Evolutionary conservation across 345 rosid genomes (phyloP), one percentile per base, ranked within the genome.

Genomic region (Erucastrum elatum): DNA sequence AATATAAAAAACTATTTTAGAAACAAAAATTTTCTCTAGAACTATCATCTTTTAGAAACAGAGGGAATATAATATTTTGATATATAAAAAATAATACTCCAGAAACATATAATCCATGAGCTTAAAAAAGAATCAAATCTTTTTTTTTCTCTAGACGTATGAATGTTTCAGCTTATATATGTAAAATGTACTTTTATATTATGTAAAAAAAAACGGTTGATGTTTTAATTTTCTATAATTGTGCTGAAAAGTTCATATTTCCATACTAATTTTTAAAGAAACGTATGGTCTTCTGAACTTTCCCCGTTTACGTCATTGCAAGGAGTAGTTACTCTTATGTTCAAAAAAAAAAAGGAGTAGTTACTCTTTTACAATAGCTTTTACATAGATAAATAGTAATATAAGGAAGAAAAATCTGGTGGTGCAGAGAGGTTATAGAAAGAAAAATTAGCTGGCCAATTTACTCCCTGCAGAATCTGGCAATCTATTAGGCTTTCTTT

Each of bases 381-480:
- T 70, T 15, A 27, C 11, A 27, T 71, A 64, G 49, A 15, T 7
- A 68, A 44, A 33, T 31, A 70, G 4, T 61, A 61, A 44, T 64
- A 60, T 2, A 31, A 37, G 8, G 39, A 51, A 66, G 16, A 41
- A 73, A 79, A 46, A 67, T 68, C 46, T 68, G 26, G 77, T 59
- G 64, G 69, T 67, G 74, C 74, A 79, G 56, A 78, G 74, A 73
- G 65, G 74, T 55, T 69, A 79, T 51, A 79, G 69, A 34, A 73
- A 73, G 82, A 64, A 73, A 72, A 44, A 74, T 8, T 79, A 80
- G 83, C 72, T 80, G 79, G 83, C 79, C 79, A 80, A 80, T 80
- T 80, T 69, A 80, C 74, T 80, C 75, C 67, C 79, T 75, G 83
- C 79, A 75, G 79, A 80, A 74, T 80, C 83, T 80, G 79, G 75